Conservation (phyloP, 441 rosid genomes). For the Dalechampia spathulata region DNA sequence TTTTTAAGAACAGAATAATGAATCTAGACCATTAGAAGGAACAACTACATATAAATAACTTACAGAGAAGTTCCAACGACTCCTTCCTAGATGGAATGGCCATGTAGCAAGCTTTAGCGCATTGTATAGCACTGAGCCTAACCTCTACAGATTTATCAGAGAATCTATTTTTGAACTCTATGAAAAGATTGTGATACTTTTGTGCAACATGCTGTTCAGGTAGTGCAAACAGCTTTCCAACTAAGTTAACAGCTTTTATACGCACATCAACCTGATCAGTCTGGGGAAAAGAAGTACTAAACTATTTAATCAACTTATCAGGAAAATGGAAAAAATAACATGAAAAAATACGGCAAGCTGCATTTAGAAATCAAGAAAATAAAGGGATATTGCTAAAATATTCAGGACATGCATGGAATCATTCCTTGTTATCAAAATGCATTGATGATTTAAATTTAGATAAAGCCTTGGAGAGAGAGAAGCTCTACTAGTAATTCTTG, state of each 20-base stretch:
- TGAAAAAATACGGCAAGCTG: no score
- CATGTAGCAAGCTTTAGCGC: constrained; percentile 66
- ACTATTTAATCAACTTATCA: constrained; percentile 13
- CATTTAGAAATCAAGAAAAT: no score
- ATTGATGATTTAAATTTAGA: no score
- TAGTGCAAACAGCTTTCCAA: constrained; percentile 66
- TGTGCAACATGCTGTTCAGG: constrained; percentile 49
- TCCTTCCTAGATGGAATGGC: constrained; percentile 52
- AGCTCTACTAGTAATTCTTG: constrained; percentile 71
- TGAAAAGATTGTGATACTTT: constrained; percentile 52
- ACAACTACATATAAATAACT: constrained; percentile 20
- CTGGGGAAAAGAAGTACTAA: constrained; percentile 38
- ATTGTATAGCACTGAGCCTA: constrained; percentile 67
- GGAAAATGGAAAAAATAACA: constrained; percentile 9
- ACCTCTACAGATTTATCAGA: constrained; percentile 89
- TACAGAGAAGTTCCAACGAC: constrained; percentile 62
- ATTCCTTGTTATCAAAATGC: no score
- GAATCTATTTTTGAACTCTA: constrained; percentile 85
- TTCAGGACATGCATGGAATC: no score
- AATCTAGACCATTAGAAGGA: constrained; percentile 13
- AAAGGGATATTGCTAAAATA: no score
- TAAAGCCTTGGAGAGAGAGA: constrained; percentile 11
- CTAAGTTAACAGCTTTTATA: constrained; percentile 77
- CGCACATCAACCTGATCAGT: constrained; percentile 94
- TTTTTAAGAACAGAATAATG: constrained; percentile 19